Base-by-base conservation (phyloP, 495 filamentous ascomycete species). In the Clohesyomyces aquaticus region DNA sequence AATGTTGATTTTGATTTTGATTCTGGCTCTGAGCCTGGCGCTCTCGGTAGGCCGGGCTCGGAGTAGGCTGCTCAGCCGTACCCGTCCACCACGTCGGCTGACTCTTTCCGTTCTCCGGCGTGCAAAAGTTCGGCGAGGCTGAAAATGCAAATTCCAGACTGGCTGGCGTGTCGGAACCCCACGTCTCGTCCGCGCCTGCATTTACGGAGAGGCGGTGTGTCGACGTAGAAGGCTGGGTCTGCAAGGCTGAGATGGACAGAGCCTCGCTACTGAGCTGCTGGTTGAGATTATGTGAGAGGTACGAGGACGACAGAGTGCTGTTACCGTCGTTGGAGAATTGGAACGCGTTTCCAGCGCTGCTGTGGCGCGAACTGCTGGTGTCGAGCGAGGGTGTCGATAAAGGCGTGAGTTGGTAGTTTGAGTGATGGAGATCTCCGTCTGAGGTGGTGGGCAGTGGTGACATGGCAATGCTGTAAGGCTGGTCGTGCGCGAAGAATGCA, bases 161-260 rank as follows among this genome's bases (percentile, higher is more conserved):
- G 43, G 53, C 25, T 26, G 50, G 47, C 16, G 67, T 50, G 12
- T 65, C 68, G 35, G 61, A 35, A 41, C 57, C 63, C 70, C 70
- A 72, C 49, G 70, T 23, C n/a, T 59, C 22, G n/a, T n/a, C n/a
- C n/a, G n/a, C n/a, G n/a, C n/a, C n/a, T n/a, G n/a, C n/a, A n/a
- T n/a, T n/a, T 21, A 61, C 59, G 27, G 42, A 18, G 14, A 68
- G 50, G 16, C 46, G 46, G 28, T 57, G 22, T 8, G 68, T 42
- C n/a, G n/a, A n/a, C n/a, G n/a, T n/a, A 46, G 56, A 35, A 11
- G 68, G 68, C 54, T 64, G 70, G 50, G 70, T 72, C 28, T 71
- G 68, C 54, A 68, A 66, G 61, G 67, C 67, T 65, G 62, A 65
- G 21, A n/a, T n/a, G n/a, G n/a, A n/a, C n/a, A 66, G 66, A 69